Evolutionary conservation across 768 basidiomycete species (phyloP).

Genomic region (Cystofilobasidium ferigula): DNA sequence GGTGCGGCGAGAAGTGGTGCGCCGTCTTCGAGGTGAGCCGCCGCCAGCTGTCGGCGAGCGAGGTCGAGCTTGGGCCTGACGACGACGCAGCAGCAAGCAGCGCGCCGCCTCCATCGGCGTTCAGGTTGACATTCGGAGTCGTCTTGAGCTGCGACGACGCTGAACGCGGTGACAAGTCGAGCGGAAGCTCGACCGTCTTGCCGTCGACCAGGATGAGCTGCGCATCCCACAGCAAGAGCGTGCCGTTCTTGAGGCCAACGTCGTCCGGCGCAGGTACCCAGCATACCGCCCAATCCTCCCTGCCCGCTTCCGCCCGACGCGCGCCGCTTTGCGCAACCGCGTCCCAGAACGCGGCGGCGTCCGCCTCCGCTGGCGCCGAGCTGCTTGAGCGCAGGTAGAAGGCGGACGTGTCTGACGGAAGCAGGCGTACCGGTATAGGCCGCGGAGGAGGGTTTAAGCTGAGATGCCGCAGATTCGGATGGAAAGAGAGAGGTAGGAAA

Average conservation of each 20-base stretch:
- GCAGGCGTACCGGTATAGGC: slow-evolving; percentile 52
- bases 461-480: background rate
- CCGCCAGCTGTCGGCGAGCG: slow-evolving; percentile 7
- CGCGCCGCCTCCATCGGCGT: too few relatives aligned
- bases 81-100: too few relatives aligned
- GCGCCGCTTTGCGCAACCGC: slow-evolving; percentile 53
- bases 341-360: slow-evolving; percentile 53
- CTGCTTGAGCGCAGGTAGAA: slow-evolving; percentile 60
- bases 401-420: slow-evolving; percentile 62
- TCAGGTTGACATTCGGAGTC: background rate
- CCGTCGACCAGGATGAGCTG: slow-evolving; percentile 70
- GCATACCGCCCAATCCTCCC: slow-evolving; percentile 24
- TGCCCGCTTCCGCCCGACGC: background rate
- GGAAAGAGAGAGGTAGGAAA: slow-evolving; percentile 7
- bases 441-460: background rate
- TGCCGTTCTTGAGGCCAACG: slow-evolving; percentile 42
- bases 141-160: slow-evolving; percentile 28
- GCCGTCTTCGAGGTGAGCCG: slow-evolving; percentile 4
- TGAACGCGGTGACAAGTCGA: slow-evolving; percentile 49
- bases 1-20: background rate
- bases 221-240: slow-evolving; percentile 55
- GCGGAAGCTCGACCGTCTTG: slow-evolving; percentile 61
- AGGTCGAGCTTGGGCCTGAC: background rate
- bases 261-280: slow-evolving; percentile 38
- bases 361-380: slow-evolving; percentile 44